Percentiles rank a stretch among this genome's conserved stretches.
Conservation (phyloP, 306 rosid species). For the Geum urbanum region DNA sequence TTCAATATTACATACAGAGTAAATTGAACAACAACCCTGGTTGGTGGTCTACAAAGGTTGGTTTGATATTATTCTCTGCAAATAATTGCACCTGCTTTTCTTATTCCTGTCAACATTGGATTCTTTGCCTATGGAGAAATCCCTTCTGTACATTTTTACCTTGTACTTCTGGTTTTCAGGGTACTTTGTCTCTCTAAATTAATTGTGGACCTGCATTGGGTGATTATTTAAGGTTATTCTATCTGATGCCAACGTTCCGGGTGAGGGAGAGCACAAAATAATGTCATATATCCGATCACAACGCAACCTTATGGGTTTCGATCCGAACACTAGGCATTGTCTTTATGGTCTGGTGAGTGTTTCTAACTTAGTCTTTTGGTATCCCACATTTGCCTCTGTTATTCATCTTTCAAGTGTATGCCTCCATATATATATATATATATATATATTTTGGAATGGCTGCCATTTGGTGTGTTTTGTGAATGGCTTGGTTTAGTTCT, state of each 20-base stretch:
- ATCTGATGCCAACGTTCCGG: conserved; percentile 94
- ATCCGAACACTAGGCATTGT: conserved; percentile 86
- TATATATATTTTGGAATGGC: too few species aligned
- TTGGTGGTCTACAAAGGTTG: conserved; percentile 79
- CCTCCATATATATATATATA: too few species aligned
- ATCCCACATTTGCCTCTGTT: conserved; percentile 3
- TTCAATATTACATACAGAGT: conserved; percentile 81
- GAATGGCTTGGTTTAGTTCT: conserved; percentile 5
- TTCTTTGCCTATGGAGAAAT: conserved; percentile 44
- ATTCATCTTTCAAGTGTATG: conserved; percentile 3
- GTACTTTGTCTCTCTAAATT: conserved; percentile 53
- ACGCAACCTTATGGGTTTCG: conserved; percentile 71
- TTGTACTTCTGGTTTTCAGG: conserved; percentile 48
- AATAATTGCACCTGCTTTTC: conserved; percentile 24
- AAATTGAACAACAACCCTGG: conserved; percentile 77
- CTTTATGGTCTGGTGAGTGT: conserved; percentile 87
- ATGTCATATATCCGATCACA: conserved; percentile 80
- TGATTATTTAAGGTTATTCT: conserved; percentile 90
- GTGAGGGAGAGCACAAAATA: conserved; percentile 97
- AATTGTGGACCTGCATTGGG: conserved; percentile 57
- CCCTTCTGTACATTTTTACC: conserved; percentile 40
- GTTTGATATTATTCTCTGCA: conserved; percentile 25
- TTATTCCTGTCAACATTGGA: conserved; percentile 33
- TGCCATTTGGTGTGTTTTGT: conserved; percentile 15
- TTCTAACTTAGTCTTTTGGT: conserved; percentile 19